These are phyloP conservation scores for Secale cereale DNA, from an alignment of 176 grass and related monocot species.

Conservation along the genomic window DNA sequence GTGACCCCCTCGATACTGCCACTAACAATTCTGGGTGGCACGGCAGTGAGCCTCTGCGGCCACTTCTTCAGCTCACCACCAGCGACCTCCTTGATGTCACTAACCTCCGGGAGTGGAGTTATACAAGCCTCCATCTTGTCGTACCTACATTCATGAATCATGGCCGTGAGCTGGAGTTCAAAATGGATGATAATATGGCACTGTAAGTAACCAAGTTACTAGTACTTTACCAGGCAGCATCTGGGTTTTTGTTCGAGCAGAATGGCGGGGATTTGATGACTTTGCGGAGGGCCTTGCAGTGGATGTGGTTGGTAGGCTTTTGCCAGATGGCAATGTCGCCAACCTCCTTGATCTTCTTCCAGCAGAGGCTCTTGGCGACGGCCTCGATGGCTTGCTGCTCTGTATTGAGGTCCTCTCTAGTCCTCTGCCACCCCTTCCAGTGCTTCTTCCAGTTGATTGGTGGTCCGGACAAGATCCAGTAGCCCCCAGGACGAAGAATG, in stretches of 20 bases:
- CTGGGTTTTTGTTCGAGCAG: conserved; percentile 53
- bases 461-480: conserved; percentile 95
- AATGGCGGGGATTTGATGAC: conserved; percentile 56
- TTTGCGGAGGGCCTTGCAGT: conserved; percentile 68
- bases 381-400: conserved; percentile 78
- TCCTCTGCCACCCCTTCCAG: conserved; percentile 71
- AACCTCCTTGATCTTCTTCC: conserved; percentile 78
- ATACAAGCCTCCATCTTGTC: conserved; percentile 78
- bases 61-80: conserved; percentile 81
- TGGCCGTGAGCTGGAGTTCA: background rate
- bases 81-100: conserved; percentile 51
- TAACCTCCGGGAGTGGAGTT: conserved; percentile 61
- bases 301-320: conserved; percentile 79
- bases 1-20: conserved; percentile 70
- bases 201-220: background rate
- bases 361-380: conserved; percentile 71
- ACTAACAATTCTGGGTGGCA: conserved; percentile 72
- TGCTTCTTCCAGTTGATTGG: conserved; percentile 94
- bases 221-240: conserved; percentile 70
- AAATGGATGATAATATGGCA: background rate
- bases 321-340: conserved; percentile 93
- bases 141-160: conserved; percentile 48
- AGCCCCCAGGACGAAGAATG: conserved; percentile 83
- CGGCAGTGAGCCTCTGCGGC: conserved; percentile 67
- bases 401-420: conserved; percentile 45